Evolutionary conservation across 225 moss, liverwort and hornwort genomes (phyloP).

Genomic region (Thuidium tamariscinum): DNA sequence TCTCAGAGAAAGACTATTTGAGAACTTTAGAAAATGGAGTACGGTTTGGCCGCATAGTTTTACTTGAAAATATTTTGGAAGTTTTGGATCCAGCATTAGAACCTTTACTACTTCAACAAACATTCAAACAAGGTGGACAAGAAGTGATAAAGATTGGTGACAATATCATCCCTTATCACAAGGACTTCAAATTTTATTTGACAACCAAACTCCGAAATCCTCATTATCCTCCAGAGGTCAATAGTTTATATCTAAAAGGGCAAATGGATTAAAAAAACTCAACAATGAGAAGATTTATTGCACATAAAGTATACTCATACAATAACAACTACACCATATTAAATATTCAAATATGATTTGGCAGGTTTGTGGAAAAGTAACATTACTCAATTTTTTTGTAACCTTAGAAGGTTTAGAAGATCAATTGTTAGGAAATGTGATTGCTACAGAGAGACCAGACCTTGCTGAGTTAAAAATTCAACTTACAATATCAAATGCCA

Average conservation of each 20-base stretch:
- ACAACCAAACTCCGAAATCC: constrained; percentile 89
- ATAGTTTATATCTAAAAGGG: accelerated
- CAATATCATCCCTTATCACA: constrained; percentile 83
- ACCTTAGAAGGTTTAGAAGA: constrained; percentile 83
- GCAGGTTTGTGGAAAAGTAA: constrained; percentile 86
- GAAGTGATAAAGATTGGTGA: constrained; percentile 95
- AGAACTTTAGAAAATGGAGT: constrained; percentile 84
- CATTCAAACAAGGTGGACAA: constrained; percentile 77
- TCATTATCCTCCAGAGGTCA: constrained; percentile 73
- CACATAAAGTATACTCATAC: no score
- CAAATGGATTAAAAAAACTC: background rate
- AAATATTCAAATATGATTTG: background rate
- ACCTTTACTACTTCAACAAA: constrained; percentile 82
- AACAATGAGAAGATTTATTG: background rate
- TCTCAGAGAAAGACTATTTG: constrained; percentile 77
- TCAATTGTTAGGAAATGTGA: constrained; percentile 72
- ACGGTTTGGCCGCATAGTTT: constrained; percentile 51
- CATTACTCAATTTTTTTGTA: constrained; percentile 85
- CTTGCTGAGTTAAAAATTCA: constrained; percentile 77
- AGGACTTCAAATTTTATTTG: constrained; percentile 69
- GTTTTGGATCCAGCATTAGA: constrained; percentile 75
- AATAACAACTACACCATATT: background rate
- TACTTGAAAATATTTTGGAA: constrained; percentile 80
- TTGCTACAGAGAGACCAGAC: constrained; percentile 72
- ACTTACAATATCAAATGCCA: constrained; percentile 80